A percentile compares a stretch with the other conserved stretches of the same genome.
phyloP scores from a whole-genome alignment of 208 protist genomes.

The Trypanosoma cruzi region DNA sequence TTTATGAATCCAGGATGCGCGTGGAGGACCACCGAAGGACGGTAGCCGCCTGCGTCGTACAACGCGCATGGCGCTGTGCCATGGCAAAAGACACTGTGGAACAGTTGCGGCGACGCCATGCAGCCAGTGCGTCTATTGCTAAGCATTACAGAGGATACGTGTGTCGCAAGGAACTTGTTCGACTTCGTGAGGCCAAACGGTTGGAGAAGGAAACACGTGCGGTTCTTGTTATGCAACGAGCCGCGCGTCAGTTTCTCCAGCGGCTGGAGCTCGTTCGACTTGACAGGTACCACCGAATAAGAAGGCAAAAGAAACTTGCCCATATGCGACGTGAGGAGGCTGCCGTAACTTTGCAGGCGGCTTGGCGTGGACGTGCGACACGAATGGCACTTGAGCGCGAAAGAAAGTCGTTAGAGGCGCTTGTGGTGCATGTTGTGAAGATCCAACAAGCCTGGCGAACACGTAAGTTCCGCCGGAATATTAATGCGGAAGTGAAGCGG shows the following conservation, averaged over 20 bases:
- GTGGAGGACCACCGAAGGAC: slow-evolving; percentile 34
- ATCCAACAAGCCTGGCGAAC: slow-evolving; percentile 77
- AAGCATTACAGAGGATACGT: slow-evolving; percentile 55
- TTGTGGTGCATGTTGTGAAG: slow-evolving; percentile 31
- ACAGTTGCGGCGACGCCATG: slow-evolving; percentile 47
- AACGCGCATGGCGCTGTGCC: slow-evolving; percentile 79
- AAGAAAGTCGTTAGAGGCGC: slow-evolving; percentile 22
- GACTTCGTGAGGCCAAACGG: slow-evolving; percentile 42
- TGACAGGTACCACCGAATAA: slow-evolving; percentile 63
- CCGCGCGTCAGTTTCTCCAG: slow-evolving; percentile 37
- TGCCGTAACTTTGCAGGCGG: slow-evolving; percentile 69
- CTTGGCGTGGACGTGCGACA: slow-evolving; percentile 83
- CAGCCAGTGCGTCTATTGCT: slow-evolving; percentile 50
- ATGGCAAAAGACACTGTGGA: slow-evolving; percentile 62
- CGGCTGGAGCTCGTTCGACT: slow-evolving; percentile 42
- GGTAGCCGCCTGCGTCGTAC: slow-evolving; percentile 63
- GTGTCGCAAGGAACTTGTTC: slow-evolving; percentile 46
- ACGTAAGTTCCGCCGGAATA: slow-evolving; percentile 27
- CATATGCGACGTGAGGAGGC: slow-evolving; percentile 60
- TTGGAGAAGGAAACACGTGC: slow-evolving; percentile 34
- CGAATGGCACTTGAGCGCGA: slow-evolving; percentile 44
- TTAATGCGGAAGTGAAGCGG: slow-evolving; percentile 38
- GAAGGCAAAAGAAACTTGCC: slow-evolving; percentile 57
- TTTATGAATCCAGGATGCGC: slow-evolving; percentile 31
- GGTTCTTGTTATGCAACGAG: slow-evolving; percentile 62